Evolutionary conservation across 768 basidiomycete species (phyloP).

Genomic region (Lentinula lateritia): DNA sequence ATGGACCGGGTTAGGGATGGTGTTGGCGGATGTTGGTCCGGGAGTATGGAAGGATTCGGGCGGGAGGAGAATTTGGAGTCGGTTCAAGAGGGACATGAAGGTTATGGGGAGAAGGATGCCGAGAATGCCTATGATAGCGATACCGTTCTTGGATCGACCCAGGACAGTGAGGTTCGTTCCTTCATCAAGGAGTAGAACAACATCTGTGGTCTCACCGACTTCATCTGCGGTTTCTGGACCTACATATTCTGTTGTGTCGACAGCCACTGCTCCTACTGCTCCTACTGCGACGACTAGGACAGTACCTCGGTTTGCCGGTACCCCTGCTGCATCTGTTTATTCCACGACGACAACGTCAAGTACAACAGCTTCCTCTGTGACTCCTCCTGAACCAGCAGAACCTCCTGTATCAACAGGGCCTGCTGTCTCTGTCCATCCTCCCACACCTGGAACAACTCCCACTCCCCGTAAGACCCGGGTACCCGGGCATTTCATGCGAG

Average conservation of each 20-base stretch:
- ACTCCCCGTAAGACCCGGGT: neutral
- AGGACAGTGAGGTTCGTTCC: slow-evolving; percentile 25
- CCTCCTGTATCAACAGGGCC: neutral
- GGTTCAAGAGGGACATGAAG: slow-evolving; percentile 25
- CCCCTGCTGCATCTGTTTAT: neutral
- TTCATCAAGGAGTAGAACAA: slow-evolving; percentile 1
- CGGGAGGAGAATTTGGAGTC: slow-evolving; percentile 21
- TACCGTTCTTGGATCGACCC: slow-evolving; percentile 2
- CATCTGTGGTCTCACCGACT: slow-evolving; percentile 12
- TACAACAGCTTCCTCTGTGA: neutral
- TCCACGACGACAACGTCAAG: neutral
- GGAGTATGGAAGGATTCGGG: slow-evolving; percentile 40
- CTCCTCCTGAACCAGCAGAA: neutral
- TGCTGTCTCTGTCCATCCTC: neutral
- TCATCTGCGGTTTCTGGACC: slow-evolving; percentile 10
- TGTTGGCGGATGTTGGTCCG: slow-evolving; percentile 47
- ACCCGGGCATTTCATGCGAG: slow-evolving; percentile 6
- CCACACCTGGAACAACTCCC: slow-evolving; percentile 1
- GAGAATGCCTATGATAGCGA: neutral
- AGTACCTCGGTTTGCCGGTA: neutral
- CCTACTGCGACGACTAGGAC: neutral
- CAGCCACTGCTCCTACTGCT: neutral
- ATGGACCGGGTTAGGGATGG: slow-evolving; percentile 48
- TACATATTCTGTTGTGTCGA: neutral
- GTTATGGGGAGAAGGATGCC: slow-evolving; percentile 16